phyloP scores from a whole-genome alignment of 2,329 filamentous ascomycete species.

The Pestalotiopsis fici region DNA sequence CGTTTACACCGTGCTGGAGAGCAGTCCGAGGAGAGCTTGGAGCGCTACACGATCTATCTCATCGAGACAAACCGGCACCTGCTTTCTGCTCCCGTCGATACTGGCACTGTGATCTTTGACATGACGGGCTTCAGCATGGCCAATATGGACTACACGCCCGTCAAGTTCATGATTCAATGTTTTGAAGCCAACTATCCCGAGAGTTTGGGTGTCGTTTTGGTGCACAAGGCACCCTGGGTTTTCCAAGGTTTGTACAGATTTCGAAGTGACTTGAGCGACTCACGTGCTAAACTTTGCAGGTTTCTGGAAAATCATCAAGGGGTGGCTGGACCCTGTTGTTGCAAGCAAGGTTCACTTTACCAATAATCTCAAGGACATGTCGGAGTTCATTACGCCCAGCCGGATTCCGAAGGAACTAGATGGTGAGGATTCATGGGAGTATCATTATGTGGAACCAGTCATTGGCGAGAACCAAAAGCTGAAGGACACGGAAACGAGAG shows the following conservation, averaged over 20 bases:
- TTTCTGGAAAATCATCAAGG: constrained; percentile 94
- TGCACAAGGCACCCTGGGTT: constrained; percentile 96
- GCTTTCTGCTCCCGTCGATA: constrained; percentile 79
- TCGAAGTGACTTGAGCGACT: constrained; percentile 7
- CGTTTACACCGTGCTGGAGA: constrained; percentile 80
- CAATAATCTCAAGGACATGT: constrained; percentile 76
- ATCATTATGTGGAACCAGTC: constrained; percentile 77
- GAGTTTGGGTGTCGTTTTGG: constrained; percentile 82
- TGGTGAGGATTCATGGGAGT: constrained; percentile 82
- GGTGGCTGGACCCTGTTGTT: constrained; percentile 96
- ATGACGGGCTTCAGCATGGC: constrained; percentile 92
- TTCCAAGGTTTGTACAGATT: constrained; percentile 71
- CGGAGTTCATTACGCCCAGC: constrained; percentile 69
- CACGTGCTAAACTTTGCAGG: constrained; percentile 43
- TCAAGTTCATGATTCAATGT: constrained; percentile 99
- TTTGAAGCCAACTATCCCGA: constrained; percentile 99
- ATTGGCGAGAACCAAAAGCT: constrained; percentile 76
- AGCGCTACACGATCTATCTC: constrained; percentile 88
- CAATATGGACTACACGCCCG: constrained; percentile 97
- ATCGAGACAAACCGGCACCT: constrained; percentile 94
- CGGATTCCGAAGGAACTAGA: constrained; percentile 83
- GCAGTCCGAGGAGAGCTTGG: constrained; percentile 78
- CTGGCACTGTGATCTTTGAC: constrained; percentile 91
- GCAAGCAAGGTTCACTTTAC: constrained; percentile 94
- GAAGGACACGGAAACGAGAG: constrained; percentile 63